Base-by-base conservation (phyloP, 441 rosid genomes). In the Pelargonium exstipulatum region DNA sequence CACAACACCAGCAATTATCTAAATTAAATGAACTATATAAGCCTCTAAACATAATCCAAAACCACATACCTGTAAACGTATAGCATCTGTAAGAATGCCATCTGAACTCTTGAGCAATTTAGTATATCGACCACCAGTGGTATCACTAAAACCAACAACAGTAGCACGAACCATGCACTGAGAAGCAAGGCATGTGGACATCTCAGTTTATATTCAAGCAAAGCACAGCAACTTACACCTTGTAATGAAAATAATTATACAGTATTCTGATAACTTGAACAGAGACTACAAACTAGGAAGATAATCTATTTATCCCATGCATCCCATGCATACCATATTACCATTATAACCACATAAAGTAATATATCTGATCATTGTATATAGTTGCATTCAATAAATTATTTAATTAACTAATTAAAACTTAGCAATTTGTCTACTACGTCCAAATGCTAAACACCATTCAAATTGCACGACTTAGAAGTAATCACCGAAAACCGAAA, bases 161-260 rank as follows among this genome's bases (percentile, higher is more conserved):
- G 91, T 76, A 67, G 96, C 96, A 77, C 89, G 95, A 64, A 95
- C 88, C 68, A 79, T 76, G 72, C 99, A 95, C 99, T 90, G 87
- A 74, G 69, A 76, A 72, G 76, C 65, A 75, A 57, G 77, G 14
- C 62, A 77, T 65, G 5, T 26, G 45, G 73, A 70, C 26, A 72
- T 45, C 68, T 79, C 73, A 83, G 74, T 35, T 62, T 43, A 70
- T 40, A 55, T 29, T 66, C 58, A 61, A 69, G 53, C 37, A 17
- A 8, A 29, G 53, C 10, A 62, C 62, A 64, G 14, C 42, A 2
- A 32, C 51, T 66, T 24, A 53, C 58, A 68, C 10, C 61, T 18
- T 12, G 26, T 51, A 42, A 72, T 57, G 14, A 66, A 68, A 72
- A 58, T 8, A 57, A 12, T 48, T 14, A n/a, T n/a, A 14, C 16